Conservation (phyloP, 2,329 filamentous ascomycete species). For the Colletotrichum ledebouriae region DNA sequence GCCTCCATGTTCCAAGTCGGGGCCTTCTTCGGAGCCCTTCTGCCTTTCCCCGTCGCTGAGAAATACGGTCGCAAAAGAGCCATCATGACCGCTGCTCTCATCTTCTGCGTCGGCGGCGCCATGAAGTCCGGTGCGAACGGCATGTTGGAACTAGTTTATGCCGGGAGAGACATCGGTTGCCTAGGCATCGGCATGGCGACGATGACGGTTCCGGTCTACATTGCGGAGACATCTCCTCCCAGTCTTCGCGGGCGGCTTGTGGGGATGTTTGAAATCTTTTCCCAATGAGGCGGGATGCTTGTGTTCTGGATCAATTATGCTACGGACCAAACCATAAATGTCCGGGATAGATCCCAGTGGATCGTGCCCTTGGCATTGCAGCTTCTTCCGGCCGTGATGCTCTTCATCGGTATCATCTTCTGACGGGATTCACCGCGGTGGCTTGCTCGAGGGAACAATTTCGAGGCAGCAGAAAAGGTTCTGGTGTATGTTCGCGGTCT, state of each 20-base stretch:
- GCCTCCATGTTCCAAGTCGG: constrained; percentile 66
- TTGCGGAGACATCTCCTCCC: constrained; percentile 68
- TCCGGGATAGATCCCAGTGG: constrained; percentile 51
- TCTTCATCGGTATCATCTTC: constrained; percentile 52
- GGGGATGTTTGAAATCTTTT: constrained; percentile 63
- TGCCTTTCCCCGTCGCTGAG: constrained; percentile 68
- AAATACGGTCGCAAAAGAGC: constrained; percentile 66
- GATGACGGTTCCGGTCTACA: constrained; percentile 69
- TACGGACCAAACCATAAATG: constrained; percentile 46
- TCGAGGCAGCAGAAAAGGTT: constrained; percentile 54
- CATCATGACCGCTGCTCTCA: constrained; percentile 63
- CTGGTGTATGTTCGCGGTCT: constrained; percentile 58
- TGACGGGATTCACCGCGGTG: constrained; percentile 55
- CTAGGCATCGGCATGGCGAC: constrained; percentile 64
- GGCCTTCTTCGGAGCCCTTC: constrained; percentile 67
- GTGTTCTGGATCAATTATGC: constrained; percentile 48
- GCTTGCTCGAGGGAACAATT: constrained; percentile 49
- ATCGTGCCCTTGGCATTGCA: constrained; percentile 59
- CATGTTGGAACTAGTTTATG: constrained; percentile 68
- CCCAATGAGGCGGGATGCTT: no score
- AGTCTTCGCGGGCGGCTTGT: constrained; percentile 65
- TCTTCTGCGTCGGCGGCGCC: constrained; percentile 63
- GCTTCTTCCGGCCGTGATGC: constrained; percentile 54
- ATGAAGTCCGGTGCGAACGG: constrained; percentile 51
- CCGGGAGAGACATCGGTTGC: constrained; percentile 66